phyloP scores from a whole-genome alignment of 2,329 filamentous ascomycete species.

The Aspergillus bombycis region DNA sequence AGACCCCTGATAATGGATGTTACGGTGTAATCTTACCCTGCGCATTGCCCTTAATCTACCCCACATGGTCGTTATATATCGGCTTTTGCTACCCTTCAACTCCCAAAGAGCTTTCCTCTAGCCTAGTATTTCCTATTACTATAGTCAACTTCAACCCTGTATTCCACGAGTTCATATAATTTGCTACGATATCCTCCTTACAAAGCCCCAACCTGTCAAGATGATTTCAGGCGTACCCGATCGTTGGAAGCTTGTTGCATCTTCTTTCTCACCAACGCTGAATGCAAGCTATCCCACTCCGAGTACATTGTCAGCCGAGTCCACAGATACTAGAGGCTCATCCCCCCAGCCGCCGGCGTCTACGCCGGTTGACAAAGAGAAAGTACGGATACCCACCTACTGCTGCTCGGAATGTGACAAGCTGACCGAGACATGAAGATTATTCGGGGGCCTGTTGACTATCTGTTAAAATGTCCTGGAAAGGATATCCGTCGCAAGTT shows the following conservation, averaged over 20 bases:
- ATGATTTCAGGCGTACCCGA: neutral
- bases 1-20: too few species aligned
- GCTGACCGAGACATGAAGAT: neutral
- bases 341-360: neutral
- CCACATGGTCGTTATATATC: too few species aligned
- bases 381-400: neutral
- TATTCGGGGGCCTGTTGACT: neutral
- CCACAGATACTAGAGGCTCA: neutral
- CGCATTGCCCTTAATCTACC: too few species aligned
- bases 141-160: too few species aligned
- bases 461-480: slow-evolving; percentile 31
- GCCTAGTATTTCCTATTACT: too few species aligned
- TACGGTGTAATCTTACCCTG: too few species aligned
- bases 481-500: slow-evolving; percentile 48
- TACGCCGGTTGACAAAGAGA: neutral
- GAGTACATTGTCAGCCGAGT: neutral
- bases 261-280: neutral
- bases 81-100: too few species aligned
- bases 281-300: neutral
- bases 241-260: neutral
- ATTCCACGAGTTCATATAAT: too few species aligned
- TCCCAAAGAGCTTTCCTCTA: too few species aligned
- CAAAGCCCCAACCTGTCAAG: neutral
- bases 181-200: neutral
- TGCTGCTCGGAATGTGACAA: too few species aligned